Evolutionary conservation across 352 stramenopile species (phyloP), one percentile per base, ranked within the genome.

Genomic region (Phytophthora melonis): DNA sequence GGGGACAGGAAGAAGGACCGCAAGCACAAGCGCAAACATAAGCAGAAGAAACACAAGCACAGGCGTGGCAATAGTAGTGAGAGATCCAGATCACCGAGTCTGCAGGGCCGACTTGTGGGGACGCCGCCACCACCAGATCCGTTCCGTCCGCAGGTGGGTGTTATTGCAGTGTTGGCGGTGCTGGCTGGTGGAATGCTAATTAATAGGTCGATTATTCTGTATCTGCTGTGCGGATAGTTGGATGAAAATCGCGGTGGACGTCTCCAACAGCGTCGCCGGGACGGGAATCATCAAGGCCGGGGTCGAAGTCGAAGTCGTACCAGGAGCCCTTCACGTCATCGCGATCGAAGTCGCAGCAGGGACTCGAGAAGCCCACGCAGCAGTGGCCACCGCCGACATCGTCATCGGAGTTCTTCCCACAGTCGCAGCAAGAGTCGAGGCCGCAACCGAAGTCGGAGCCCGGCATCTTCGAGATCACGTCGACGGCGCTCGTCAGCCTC

Each of bases 61-160:
- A 11, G 27, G 1, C 59, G 36, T n/a, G 63, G 70, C 27, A 77
- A 72, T 32, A 81, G 69, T 5, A 57, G 45, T 4, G 45, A 47
- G 58, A 68, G 30, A 63, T 72, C 41, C 58, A 70, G 34, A 13
- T 81, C 77, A 8, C n/a, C 25, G 23, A 82, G 78, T 72, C 73
- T 63, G 7, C 74, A 58, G 14, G 62, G 63, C 8, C 66, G 58
- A 13, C 63, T 82, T 52, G 21, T 70, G 25, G 72, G 76, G 9
- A 93, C 83, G 7, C 83, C 82, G 5, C 87, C 87, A 9, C 87
- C 87, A 5, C 61, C 78, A 11, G 87, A 93, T 61, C 87, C 84
- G 18, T 87, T 87, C 68, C 80, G 87, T 62, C 85, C 87, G 23
- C 80, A 92, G 63, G 85, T 92, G 74, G 23, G 50, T 43, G 43